phyloP scores from a whole-genome alignment of 1,284 basidiomycete genomes.

The Sporisorium graminicola region DNA sequence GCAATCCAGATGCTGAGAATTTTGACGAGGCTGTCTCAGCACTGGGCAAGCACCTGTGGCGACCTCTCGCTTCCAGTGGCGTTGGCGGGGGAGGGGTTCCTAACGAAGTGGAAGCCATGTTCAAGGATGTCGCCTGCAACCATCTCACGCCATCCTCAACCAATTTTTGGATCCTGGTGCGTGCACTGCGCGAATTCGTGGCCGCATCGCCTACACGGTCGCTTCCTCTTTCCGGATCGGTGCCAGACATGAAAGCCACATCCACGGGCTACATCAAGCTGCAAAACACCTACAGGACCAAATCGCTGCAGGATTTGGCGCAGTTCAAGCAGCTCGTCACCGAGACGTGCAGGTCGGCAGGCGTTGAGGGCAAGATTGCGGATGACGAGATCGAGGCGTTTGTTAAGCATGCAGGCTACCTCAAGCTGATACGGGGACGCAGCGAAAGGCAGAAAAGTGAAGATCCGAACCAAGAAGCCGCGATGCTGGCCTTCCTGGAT shows the following conservation, averaged over 20 bases:
- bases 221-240: conserved; percentile 76
- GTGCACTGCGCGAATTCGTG: conserved; percentile 77
- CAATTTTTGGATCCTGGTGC: conserved; percentile 88
- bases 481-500: conserved; percentile 58
- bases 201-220: conserved; percentile 69
- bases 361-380: conserved; percentile 68
- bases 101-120: conserved; percentile 65
- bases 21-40: conserved; percentile 76
- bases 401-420: conserved; percentile 87
- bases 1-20: conserved; percentile 91
- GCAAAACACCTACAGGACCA: conserved; percentile 81
- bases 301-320: conserved; percentile 79
- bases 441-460: conserved; percentile 70
- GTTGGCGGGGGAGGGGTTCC: conserved; percentile 54
- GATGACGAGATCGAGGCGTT: conserved; percentile 79
- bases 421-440: conserved; percentile 82
- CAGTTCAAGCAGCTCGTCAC: conserved; percentile 70
- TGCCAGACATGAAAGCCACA: conserved; percentile 97
- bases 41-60: conserved; percentile 64
- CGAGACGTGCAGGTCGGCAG: conserved; percentile 62
- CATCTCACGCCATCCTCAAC: conserved; percentile 71
- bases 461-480: conserved; percentile 67
- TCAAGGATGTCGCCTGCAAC: conserved; percentile 76
- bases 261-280: conserved; percentile 84
- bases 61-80: conserved; percentile 53